These are phyloP conservation scores for Hirschioporus abietinus DNA, from an alignment of 768 basidiomycete genomes.

Conservation along the genomic window DNA sequence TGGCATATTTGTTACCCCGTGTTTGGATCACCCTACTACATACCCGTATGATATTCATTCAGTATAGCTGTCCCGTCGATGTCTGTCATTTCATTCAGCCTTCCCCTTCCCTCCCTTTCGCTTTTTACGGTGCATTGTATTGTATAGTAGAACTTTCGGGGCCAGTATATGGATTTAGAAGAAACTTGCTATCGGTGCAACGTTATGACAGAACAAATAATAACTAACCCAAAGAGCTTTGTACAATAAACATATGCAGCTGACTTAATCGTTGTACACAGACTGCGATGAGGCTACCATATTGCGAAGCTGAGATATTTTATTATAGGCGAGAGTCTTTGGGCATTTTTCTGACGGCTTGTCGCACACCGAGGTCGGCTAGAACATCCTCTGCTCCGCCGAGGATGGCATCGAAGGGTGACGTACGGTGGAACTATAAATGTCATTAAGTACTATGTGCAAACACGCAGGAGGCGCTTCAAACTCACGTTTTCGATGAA, in stretches of 20 bases:
- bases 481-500: slow-evolving; percentile 69
- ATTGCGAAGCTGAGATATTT: background rate
- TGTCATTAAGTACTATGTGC: background rate
- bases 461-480: background rate
- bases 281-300: no score
- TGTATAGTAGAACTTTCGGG: background rate
- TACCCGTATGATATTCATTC: background rate
- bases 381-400: slow-evolving; percentile 76
- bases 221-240: background rate
- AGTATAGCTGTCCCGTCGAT: background rate
- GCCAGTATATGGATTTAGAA: background rate
- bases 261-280: no score
- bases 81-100: background rate
- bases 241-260: no score
- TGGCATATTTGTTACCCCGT: background rate
- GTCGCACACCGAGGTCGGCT: slow-evolving; percentile 68
- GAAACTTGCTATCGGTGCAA: background rate
- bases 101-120: background rate
- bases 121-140: background rate
- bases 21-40: background rate
- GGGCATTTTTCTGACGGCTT: slow-evolving; percentile 69
- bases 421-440: slow-evolving; percentile 10
- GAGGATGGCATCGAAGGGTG: slow-evolving; percentile 39
- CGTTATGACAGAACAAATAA: background rate
- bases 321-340: slow-evolving; percentile 37